Conservation (phyloP, 108 stramenopile species). For the Epithemia pelagica region DNA sequence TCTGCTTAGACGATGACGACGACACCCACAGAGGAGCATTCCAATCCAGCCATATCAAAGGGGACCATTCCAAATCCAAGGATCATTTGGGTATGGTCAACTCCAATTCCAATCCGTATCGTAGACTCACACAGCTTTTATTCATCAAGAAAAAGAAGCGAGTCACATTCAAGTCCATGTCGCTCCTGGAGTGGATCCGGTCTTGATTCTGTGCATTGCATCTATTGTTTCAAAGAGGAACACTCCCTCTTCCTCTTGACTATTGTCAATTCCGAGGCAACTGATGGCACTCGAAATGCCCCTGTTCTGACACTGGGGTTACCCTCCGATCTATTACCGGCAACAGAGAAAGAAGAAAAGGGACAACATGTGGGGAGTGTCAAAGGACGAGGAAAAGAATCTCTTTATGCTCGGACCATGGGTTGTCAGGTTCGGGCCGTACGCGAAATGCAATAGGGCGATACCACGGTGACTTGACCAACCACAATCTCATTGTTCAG, state of each 20-base stretch:
- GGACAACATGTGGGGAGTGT: constrained; percentile 9
- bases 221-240: no score
- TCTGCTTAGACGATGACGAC: no score
- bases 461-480: constrained; percentile 56
- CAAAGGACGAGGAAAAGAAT: constrained; percentile 49
- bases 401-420: constrained; percentile 67
- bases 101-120: no score
- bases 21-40: no score
- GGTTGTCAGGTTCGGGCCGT: constrained; percentile 74
- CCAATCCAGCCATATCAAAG: no score
- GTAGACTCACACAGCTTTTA: no score
- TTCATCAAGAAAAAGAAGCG: not conserved
- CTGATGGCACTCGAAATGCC: constrained; percentile 82
- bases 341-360: constrained; percentile 2
- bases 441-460: constrained; percentile 71
- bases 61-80: no score
- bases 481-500: constrained; percentile 58
- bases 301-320: constrained; percentile 61
- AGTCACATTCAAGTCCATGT: no score
- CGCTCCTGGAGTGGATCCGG: no score
- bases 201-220: no score
- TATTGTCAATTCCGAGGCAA: constrained; percentile 82
- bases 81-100: no score
- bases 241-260: no score
- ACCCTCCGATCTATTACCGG: constrained; percentile 16